phyloP scores from a whole-genome alignment of 495 filamentous ascomycete species.

The Aspergillus sclerotioniger region DNA sequence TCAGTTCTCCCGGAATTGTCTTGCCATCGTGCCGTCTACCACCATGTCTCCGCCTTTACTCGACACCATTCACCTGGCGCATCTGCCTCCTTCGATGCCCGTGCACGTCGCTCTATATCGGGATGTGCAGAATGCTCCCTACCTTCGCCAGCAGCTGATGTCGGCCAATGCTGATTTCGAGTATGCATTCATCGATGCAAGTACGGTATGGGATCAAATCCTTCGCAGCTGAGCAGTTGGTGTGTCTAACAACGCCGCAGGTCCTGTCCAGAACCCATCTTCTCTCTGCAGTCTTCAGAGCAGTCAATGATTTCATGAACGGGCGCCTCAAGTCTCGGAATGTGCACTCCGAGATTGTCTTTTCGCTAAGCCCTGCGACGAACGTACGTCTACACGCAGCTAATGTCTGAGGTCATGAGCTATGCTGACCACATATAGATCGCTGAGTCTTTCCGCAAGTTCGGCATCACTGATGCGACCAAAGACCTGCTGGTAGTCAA shows the following conservation, averaged over 20 bases:
- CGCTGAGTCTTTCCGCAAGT: conserved; percentile 81
- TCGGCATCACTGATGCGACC: conserved; percentile 72
- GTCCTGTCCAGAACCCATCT: conserved; percentile 68
- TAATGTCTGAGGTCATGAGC: background rate
- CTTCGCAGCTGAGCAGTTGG: background rate
- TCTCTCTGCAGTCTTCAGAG: conserved; percentile 74
- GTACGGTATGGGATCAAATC: conserved; percentile 43
- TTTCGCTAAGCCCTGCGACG: conserved; percentile 75
- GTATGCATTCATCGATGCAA: conserved; percentile 90
- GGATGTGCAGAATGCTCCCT: conserved; percentile 71
- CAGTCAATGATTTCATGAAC: conserved; percentile 63
- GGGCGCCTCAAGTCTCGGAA: conserved; percentile 73
- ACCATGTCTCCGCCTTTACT: conserved; percentile 31
- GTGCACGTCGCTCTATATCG: conserved; percentile 73
- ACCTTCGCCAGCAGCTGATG: conserved; percentile 76
- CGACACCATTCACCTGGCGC: conserved; percentile 62
- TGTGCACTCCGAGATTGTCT: conserved; percentile 91
- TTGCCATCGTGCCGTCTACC: conserved; percentile 5
- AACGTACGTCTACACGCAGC: conserved; percentile 57
- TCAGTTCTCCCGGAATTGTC: background rate
- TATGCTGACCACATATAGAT: conserved; percentile 59
- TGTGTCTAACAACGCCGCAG: conserved; percentile 31
- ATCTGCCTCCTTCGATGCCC: conserved; percentile 61
- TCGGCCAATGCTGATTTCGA: conserved; percentile 79
- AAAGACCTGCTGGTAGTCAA: conserved; percentile 74